Evolutionary conservation across 257 asterid genomes (phyloP).

Genomic region (Eustoma russellianum): DNA sequence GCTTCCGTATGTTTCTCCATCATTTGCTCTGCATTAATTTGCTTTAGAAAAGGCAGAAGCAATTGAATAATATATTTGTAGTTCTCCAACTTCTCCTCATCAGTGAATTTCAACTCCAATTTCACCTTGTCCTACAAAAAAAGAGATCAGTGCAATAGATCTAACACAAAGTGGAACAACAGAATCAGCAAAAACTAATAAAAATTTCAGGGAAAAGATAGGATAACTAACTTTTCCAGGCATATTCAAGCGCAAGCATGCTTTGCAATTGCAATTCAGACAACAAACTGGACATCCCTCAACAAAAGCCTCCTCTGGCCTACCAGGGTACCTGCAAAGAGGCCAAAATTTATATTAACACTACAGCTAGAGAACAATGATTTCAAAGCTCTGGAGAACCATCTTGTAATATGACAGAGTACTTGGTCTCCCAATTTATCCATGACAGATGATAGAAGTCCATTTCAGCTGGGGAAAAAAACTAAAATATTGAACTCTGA

Average conservation of each 20-base stretch:
- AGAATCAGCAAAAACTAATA: background rate
- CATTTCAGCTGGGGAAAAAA: too few relatives aligned
- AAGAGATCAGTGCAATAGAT: background rate
- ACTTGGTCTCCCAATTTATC: too few relatives aligned
- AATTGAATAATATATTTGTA: slow-evolving; percentile 41
- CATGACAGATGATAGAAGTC: too few relatives aligned
- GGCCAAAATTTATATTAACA: too few relatives aligned
- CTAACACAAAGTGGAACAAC: background rate
- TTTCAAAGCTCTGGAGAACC: too few relatives aligned
- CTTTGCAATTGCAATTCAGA: slow-evolving; percentile 82
- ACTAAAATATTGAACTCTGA: too few relatives aligned
- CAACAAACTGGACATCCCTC: slow-evolving; percentile 78
- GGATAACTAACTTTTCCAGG: slow-evolving; percentile 37
- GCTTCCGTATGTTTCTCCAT: slow-evolving; percentile 65
- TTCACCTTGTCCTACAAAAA: slow-evolving; percentile 36
- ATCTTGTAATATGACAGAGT: too few relatives aligned
- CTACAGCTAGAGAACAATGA: too few relatives aligned
- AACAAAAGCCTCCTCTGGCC: slow-evolving; percentile 59
- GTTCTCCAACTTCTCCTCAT: slow-evolving; percentile 35
- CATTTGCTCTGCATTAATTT: slow-evolving; percentile 46
- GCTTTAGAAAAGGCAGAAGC: slow-evolving; percentile 69
- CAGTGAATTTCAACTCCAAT: slow-evolving; percentile 16
- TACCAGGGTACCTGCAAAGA: slow-evolving; percentile 60
- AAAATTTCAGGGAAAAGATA: background rate
- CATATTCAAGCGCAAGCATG: slow-evolving; percentile 63